phyloP scores from a whole-genome alignment of 371 early-diverging fungal genomes.

The Mucor velutinosus region DNA sequence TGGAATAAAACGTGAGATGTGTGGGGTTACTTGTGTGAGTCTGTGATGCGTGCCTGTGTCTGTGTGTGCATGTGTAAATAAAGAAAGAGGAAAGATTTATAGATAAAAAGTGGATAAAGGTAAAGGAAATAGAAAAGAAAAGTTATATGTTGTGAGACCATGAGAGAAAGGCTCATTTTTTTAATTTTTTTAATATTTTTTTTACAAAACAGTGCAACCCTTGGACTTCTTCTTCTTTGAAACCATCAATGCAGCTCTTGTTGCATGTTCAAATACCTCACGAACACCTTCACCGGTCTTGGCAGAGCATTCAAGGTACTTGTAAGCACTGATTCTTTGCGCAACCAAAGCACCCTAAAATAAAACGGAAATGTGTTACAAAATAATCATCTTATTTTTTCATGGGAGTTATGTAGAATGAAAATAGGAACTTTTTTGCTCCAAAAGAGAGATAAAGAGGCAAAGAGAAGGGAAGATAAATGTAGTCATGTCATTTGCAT shows the following conservation, averaged over 20 bases:
- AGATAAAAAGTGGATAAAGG: neutral
- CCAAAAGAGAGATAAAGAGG: neutral
- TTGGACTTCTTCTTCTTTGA: conserved; percentile 52
- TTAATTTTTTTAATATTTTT: conserved; percentile 11
- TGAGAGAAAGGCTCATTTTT: neutral
- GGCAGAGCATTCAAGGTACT: conserved; percentile 96
- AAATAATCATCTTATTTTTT: conserved; percentile 8
- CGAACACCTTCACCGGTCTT: conserved; percentile 89
- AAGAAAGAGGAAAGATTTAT: neutral
- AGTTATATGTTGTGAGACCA: conserved; percentile 6
- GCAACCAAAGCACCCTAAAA: conserved; percentile 54
- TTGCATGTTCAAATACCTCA: conserved; percentile 94
- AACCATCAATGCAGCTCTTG: conserved; percentile 81
- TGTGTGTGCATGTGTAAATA: neutral
- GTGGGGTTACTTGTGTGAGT: neutral
- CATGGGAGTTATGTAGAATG: neutral
- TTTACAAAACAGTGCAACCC: conserved; percentile 57
- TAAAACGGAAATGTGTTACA: conserved; percentile 19
- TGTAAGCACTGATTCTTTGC: conserved; percentile 83
- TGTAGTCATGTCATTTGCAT: neutral
- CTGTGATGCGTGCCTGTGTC: neutral
- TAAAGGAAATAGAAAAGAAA: neutral
- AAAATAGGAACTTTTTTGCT: neutral
- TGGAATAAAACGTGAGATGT: neutral
- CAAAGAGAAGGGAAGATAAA: neutral